phyloP scores from a whole-genome alignment of 306 rosid species.

The Malus fusca region DNA sequence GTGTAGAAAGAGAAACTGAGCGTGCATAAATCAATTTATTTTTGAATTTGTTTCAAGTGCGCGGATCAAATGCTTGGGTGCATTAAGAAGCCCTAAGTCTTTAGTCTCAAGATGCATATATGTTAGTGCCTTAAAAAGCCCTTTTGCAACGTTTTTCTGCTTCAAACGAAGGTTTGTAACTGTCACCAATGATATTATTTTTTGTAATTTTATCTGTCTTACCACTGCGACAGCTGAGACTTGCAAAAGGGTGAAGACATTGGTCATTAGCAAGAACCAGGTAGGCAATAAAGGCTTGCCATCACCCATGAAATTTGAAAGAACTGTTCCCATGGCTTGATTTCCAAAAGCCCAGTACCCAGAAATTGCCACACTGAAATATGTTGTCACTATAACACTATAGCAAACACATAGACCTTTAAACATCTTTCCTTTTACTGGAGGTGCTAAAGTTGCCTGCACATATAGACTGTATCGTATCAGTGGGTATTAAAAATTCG shows the following conservation, averaged over 20 bases:
- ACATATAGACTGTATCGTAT: background rate
- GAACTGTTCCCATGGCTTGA: conserved; percentile 37
- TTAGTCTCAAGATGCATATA: background rate
- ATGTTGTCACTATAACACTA: conserved; percentile 43
- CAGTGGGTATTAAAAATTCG: too few species aligned
- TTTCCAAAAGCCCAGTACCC: conserved; percentile 93
- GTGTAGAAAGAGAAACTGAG: too few species aligned
- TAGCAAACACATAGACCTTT: conserved; percentile 74
- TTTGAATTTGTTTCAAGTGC: too few species aligned
- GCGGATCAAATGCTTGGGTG: too few species aligned
- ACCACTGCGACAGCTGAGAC: conserved; percentile 57
- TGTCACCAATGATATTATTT: too few species aligned
- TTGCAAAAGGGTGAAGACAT: conserved; percentile 56
- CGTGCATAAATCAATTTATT: too few species aligned
- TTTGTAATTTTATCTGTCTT: conserved; percentile 2
- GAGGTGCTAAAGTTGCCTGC: conserved; percentile 80
- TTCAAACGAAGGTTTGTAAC: too few species aligned
- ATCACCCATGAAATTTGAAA: conserved; percentile 40
- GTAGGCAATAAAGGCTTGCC: conserved; percentile 38
- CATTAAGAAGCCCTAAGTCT: too few species aligned
- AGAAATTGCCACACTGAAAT: conserved; percentile 51
- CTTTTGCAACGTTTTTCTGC: too few species aligned
- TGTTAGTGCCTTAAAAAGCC: background rate
- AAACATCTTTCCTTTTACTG: conserved; percentile 74
- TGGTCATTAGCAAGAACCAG: conserved; percentile 65